Evolutionary conservation across 805 yeast genomes (phyloP).

Genomic region (Komagataella ulmi): DNA sequence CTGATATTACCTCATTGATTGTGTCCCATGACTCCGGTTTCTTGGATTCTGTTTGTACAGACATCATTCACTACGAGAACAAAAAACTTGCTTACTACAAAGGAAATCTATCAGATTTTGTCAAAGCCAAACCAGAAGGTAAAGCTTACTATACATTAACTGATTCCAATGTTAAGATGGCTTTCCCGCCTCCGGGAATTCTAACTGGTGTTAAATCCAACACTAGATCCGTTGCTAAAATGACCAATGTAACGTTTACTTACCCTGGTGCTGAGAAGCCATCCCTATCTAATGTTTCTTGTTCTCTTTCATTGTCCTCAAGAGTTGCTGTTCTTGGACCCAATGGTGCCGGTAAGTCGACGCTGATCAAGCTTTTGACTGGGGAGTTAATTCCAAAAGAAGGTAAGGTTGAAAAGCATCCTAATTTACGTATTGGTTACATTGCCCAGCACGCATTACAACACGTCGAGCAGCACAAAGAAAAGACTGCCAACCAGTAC

Average conservation of each 20-base stretch:
- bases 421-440: slow-evolving; percentile 94
- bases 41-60: slow-evolving; percentile 91
- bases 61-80: slow-evolving; percentile 91
- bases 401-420: slow-evolving; percentile 95
- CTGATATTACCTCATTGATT: slow-evolving; percentile 84
- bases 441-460: slow-evolving; percentile 98
- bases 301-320: slow-evolving; percentile 89
- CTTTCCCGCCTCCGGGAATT: slow-evolving; percentile 97
- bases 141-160: slow-evolving; percentile 90
- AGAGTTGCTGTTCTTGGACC: slow-evolving; percentile 96
- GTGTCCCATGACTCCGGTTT: slow-evolving; percentile 98
- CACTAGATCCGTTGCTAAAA: slow-evolving; percentile 67
- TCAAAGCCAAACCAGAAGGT: slow-evolving; percentile 88
- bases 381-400: slow-evolving; percentile 79
- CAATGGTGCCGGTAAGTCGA: slow-evolving; percentile 98
- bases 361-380: slow-evolving; percentile 84
- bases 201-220: slow-evolving; percentile 93
- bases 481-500: slow-evolving; percentile 94
- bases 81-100: slow-evolving; percentile 90
- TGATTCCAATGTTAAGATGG: slow-evolving; percentile 89
- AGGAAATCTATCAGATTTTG: slow-evolving; percentile 91
- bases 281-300: slow-evolving; percentile 64
- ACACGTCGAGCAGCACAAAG: slow-evolving; percentile 95
- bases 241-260: slow-evolving; percentile 61
- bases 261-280: slow-evolving; percentile 88